Conservation (phyloP, 192 early-diverging fungal species). For the Linnemannia elongata region DNA sequence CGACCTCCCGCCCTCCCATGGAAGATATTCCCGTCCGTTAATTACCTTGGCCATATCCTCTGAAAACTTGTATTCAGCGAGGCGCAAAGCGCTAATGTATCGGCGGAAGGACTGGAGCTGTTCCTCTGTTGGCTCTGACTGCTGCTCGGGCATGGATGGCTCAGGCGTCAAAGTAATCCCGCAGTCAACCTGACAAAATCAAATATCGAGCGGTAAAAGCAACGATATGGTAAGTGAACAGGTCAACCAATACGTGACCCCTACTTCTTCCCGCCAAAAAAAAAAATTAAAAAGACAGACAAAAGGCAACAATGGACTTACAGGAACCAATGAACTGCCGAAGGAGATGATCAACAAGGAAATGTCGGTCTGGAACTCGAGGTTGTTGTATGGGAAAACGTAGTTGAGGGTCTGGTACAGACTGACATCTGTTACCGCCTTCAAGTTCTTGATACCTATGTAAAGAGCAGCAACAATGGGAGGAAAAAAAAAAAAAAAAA, state of each 20-base stretch:
- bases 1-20: neutral
- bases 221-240: neutral
- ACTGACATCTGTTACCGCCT: slow-evolving; percentile 72
- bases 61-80: slow-evolving; percentile 70
- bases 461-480: neutral
- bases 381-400: slow-evolving; percentile 77
- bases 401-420: slow-evolving; percentile 74
- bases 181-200: slow-evolving; percentile 60
- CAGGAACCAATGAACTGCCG: slow-evolving; percentile 79
- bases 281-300: slow-evolving; percentile 24
- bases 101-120: slow-evolving; percentile 66
- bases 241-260: too few relatives aligned
- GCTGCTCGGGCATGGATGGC: slow-evolving; percentile 11
- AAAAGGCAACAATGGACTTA: slow-evolving; percentile 35
- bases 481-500: neutral
- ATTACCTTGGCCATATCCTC: slow-evolving; percentile 71
- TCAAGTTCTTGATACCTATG: slow-evolving; percentile 76
- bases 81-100: slow-evolving; percentile 67
- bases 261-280: slow-evolving; percentile 20
- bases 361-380: slow-evolving; percentile 78
- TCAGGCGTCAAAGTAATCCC: slow-evolving; percentile 62
- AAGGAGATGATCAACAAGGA: slow-evolving; percentile 73
- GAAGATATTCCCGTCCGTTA: neutral
- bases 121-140: slow-evolving; percentile 60
- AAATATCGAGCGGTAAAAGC: neutral